These are phyloP conservation scores for Fereydounia khargensis DNA, from an alignment of 1,284 basidiomycete genomes.

Conservation along the genomic window DNA sequence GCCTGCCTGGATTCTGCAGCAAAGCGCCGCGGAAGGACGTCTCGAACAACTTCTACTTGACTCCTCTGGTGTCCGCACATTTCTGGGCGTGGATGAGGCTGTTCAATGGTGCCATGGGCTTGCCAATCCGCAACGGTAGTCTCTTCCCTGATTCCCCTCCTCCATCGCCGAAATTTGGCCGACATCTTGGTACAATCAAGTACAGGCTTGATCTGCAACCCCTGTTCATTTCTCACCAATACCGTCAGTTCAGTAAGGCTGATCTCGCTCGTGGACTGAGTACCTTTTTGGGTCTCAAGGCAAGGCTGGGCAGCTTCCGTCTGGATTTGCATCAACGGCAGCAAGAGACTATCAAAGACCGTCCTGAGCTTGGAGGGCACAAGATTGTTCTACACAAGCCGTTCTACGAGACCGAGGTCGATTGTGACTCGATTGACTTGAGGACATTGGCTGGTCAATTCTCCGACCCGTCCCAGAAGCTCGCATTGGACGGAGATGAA, in stretches of 20 bases:
- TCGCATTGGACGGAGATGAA: conserved; percentile 32
- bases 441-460: conserved; percentile 78
- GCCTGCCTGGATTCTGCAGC: conserved; percentile 45
- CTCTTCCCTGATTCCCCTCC: conserved; percentile 72
- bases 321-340: conserved; percentile 91
- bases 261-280: conserved; percentile 77
- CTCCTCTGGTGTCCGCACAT: conserved; percentile 80
- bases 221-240: conserved; percentile 82
- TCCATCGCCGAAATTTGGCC: conserved; percentile 82
- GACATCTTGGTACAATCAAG: conserved; percentile 86
- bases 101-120: conserved; percentile 75
- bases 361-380: conserved; percentile 46
- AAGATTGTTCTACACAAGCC: conserved; percentile 70
- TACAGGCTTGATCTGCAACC: conserved; percentile 78
- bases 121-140: conserved; percentile 82
- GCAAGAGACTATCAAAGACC: conserved; percentile 67
- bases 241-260: conserved; percentile 73
- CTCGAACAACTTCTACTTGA: conserved; percentile 78
- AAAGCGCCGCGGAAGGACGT: conserved; percentile 1
- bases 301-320: conserved; percentile 74
- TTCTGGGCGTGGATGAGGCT: conserved; percentile 90
- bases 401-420: conserved; percentile 87
- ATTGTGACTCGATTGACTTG: conserved; percentile 74
- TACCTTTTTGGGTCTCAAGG: conserved; percentile 79
- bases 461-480: conserved; percentile 16